Percentiles rank a stretch among this genome's conserved stretches.
Evolutionary conservation across 2,329 filamentous ascomycete genomes (phyloP).

Genomic region (Albophoma yamanashiensis): DNA sequence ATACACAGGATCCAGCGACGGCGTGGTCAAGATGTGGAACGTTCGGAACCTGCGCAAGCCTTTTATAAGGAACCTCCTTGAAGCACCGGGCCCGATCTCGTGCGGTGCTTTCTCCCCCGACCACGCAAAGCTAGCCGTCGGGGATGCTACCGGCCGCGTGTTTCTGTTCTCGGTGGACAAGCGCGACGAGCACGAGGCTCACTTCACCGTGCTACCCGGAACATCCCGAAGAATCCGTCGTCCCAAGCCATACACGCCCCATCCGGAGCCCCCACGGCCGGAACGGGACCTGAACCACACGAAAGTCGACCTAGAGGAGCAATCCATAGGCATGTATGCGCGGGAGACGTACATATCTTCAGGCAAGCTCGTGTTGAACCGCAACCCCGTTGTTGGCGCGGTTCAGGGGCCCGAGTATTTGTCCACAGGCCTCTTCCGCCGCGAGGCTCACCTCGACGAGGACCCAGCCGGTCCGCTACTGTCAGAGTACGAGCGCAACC

Average conservation of each 20-base stretch:
- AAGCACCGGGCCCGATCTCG: constrained; percentile 44
- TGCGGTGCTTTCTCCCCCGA: constrained; percentile 49
- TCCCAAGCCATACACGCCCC: constrained; percentile 37
- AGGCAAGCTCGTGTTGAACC: constrained; percentile 28
- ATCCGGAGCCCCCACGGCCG: constrained; percentile 36
- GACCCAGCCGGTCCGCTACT: constrained; percentile 34
- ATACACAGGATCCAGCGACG: constrained; percentile 55
- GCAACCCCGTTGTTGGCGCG: constrained; percentile 39
- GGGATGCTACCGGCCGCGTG: constrained; percentile 50
- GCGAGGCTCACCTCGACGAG: constrained; percentile 35
- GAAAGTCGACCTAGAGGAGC: constrained; percentile 2
- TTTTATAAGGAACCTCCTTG: constrained; percentile 41
- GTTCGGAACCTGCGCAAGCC: constrained; percentile 32
- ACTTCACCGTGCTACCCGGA: constrained; percentile 25
- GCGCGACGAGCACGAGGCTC: constrained; percentile 22
- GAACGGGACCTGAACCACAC: constrained; percentile 9
- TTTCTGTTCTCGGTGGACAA: constrained; percentile 42
- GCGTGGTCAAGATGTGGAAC: constrained; percentile 53
- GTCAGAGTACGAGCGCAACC: constrained; percentile 28
- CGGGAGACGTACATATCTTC: constrained; percentile 22
- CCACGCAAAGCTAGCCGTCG: constrained; percentile 42
- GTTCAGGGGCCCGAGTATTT: constrained; percentile 45
- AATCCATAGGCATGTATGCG: constrained; percentile 13
- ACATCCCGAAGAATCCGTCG: constrained; percentile 26
- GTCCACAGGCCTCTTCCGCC: constrained; percentile 32